Evolutionary conservation across 331 rosid genomes (phyloP).

Genomic region (Quercus lobata): DNA sequence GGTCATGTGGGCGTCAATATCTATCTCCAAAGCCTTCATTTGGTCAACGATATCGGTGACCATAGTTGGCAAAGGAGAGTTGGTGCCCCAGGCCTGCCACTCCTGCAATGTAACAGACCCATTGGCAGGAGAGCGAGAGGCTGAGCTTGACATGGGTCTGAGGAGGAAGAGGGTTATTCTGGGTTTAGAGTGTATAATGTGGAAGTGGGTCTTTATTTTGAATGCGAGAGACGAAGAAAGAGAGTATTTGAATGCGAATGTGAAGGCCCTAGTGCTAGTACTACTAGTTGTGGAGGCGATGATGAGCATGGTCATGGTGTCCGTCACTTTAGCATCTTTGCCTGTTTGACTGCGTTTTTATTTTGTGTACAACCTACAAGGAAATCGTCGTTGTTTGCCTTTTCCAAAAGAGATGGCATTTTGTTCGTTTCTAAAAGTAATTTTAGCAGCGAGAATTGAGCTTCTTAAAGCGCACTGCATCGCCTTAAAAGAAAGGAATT

Average conservation of each 20-base stretch:
- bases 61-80: constrained; percentile 60
- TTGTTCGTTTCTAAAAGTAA: no score
- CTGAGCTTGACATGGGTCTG: constrained; percentile 2
- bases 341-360: background rate
- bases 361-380: background rate
- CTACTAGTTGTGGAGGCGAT: background rate
- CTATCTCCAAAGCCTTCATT: constrained; percentile 57
- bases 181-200: constrained; percentile 15
- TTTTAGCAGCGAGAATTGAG: no score
- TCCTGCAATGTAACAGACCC: constrained; percentile 58
- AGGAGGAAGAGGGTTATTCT: constrained; percentile 1
- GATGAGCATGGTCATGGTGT: constrained; percentile 25
- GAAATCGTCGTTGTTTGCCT: background rate
- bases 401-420: background rate
- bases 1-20: constrained; percentile 51
- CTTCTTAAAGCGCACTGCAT: no score
- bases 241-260: constrained; percentile 9
- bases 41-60: constrained; percentile 59
- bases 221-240: background rate
- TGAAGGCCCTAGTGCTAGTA: constrained; percentile 20
- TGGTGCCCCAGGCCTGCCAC: constrained; percentile 91
- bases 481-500: no score
- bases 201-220: constrained; percentile 18
- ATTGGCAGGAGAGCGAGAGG: constrained; percentile 27
- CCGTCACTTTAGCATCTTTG: background rate